Base-by-base conservation (phyloP, 202 grass and related monocot species). In the Schoenoplectus tabernaemontani region DNA sequence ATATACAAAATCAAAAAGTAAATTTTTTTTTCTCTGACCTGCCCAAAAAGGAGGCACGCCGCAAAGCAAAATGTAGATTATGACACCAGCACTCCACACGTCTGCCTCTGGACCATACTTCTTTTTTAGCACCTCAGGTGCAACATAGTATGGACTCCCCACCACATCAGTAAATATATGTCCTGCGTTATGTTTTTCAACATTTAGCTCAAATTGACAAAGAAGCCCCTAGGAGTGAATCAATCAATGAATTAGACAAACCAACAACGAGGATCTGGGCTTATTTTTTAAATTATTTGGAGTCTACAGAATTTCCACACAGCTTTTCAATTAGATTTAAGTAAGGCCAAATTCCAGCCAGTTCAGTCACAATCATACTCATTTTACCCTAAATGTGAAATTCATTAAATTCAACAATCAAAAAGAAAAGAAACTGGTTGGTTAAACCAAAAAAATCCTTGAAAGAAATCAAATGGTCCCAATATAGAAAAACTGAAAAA, bases 81-180 rank as follows among this genome's bases (percentile, higher is more conserved):
- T 99, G 2, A 99, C 88, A 34, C 96, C 96, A 17, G 90, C 96
- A 48, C 96, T 99, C 96, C 96, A 99, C 1, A 99, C 96, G 71
- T 99, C 96, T 32, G 88, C 76, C 83, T 95, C 91, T 7, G 86
- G 88, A n/a, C 96, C 92, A 54, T 99, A 99, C 82, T 85, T 87
- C 85, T 99, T 99, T 76, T 82, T 88, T 33, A 99, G 39, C 7
- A 99, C 88, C 86, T 99, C 96, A 22, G 96, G 96, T 12, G 96
- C 96, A 7, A 99, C 96, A 34, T 99, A 99, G 61, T 99, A 99
- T 32, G 96, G 96, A 76, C 96, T 99, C 20, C 96, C 96, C 38
- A 99, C 96, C 47, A 99, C 91, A 58, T 92, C 92, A 2, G 84
- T 95, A 83, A 99, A 95, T 87, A 79, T 77, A 78, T 95, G 89